phyloP scores from a whole-genome alignment of 139 green algal species.

The Chlamydomonas schloesseri region DNA sequence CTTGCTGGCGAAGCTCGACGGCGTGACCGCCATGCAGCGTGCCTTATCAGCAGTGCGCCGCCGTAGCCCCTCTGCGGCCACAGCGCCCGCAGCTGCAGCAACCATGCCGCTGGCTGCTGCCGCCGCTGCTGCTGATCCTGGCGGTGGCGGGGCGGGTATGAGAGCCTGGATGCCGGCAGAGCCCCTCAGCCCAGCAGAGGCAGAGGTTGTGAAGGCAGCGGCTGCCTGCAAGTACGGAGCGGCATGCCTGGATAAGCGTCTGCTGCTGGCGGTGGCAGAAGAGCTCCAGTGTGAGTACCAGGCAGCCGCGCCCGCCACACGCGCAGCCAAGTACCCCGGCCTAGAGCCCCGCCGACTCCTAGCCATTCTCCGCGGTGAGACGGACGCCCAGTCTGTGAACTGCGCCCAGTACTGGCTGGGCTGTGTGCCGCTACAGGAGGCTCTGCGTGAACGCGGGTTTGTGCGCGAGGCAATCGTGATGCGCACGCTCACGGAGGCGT shows the following conservation, averaged over 20 bases:
- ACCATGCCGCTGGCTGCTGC: too few relatives aligned
- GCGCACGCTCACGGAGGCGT: not conserved
- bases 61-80: too few relatives aligned
- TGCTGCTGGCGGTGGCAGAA: not conserved
- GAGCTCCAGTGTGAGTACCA: not conserved
- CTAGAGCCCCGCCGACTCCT: too few relatives aligned
- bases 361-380: too few relatives aligned
- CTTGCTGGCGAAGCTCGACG: not conserved
- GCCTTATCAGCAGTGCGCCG: too few relatives aligned
- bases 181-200: not conserved
- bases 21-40: not conserved
- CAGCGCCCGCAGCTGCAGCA: too few relatives aligned
- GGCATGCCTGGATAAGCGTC: not conserved
- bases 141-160: too few relatives aligned
- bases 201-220: not conserved
- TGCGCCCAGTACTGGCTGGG: too few relatives aligned
- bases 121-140: too few relatives aligned
- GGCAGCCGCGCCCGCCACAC: not conserved
- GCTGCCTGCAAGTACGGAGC: not conserved
- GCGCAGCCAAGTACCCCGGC: too few relatives aligned
- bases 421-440: not conserved
- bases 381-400: too few relatives aligned
- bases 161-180: too few relatives aligned
- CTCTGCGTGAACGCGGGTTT: not conserved
- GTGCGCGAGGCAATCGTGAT: not conserved